A percentile compares a stretch with the other conserved stretches of the same genome.
Evolutionary conservation across 768 basidiomycete genomes (phyloP).

Genomic region (Mycena galericulata): DNA sequence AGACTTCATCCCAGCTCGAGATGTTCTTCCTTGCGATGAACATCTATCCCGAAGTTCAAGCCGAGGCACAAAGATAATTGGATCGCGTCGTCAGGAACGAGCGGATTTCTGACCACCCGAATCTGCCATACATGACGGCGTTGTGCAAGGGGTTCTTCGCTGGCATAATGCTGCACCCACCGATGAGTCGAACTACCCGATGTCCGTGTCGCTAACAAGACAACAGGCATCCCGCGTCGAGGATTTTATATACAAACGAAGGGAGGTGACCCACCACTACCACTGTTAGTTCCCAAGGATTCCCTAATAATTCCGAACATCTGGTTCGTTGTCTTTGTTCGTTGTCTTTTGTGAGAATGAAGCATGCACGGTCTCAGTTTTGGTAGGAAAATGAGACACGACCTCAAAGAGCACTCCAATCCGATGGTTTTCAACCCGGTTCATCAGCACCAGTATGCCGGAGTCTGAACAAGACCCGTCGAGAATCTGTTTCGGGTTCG

Average conservation of each 20-base stretch:
- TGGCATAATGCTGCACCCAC: constrained; percentile 31
- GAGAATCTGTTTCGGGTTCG: constrained; percentile 18
- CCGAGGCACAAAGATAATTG: constrained; percentile 43
- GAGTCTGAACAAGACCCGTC: constrained; percentile 19
- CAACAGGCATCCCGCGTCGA: constrained; percentile 43
- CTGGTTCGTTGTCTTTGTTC: constrained; percentile 33
- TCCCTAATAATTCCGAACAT: constrained; percentile 41
- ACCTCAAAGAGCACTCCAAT: constrained; percentile 32
- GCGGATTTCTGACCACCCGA: constrained; percentile 36
- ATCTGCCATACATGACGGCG: constrained; percentile 43
- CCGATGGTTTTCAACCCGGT: constrained; percentile 40
- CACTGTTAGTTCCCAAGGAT: constrained; percentile 40
- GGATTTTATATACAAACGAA: constrained; percentile 41
- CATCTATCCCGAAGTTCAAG: constrained; percentile 40
- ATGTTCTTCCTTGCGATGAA: constrained; percentile 47
- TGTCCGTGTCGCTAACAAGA: constrained; percentile 42
- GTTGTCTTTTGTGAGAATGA: neutral
- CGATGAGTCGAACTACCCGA: neutral
- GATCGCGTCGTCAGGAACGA: constrained; percentile 41
- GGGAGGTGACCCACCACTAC: neutral
- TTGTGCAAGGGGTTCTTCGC: constrained; percentile 38
- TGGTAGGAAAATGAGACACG: constrained; percentile 40
- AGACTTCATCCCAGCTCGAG: constrained; percentile 38
- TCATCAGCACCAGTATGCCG: too few species aligned
- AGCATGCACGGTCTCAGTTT: neutral